Percentiles rank a stretch among this genome's conserved stretches.
Evolutionary conservation across 2,329 filamentous ascomycete genomes (phyloP).

Genomic region (Diplodia mutila): DNA sequence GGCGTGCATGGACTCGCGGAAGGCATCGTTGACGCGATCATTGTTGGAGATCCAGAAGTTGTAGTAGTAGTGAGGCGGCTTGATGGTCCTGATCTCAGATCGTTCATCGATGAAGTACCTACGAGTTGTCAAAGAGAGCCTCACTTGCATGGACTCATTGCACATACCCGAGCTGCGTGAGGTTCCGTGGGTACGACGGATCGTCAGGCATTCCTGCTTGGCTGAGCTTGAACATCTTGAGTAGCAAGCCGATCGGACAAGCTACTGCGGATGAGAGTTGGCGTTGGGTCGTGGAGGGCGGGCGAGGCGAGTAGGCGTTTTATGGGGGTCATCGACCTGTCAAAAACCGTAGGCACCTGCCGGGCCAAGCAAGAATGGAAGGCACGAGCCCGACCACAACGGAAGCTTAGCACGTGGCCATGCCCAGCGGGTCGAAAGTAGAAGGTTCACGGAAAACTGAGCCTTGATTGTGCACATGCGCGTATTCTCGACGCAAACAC

Average conservation of each 20-base stretch:
- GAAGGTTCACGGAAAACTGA: too few species aligned
- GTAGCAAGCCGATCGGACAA: not conserved
- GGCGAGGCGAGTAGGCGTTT: not conserved
- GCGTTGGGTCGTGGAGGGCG: not conserved
- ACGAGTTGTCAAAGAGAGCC: conserved; percentile 17
- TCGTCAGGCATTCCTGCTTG: conserved; percentile 73
- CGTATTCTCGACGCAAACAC: too few species aligned
- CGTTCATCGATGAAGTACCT: conserved; percentile 79
- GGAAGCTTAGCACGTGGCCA: too few species aligned
- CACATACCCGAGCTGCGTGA: conserved; percentile 73
- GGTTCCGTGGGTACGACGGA: conserved; percentile 64
- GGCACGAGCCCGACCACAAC: too few species aligned
- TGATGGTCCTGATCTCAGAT: conserved; percentile 74
- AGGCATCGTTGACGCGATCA: conserved; percentile 74
- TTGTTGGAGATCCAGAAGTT: conserved; percentile 75
- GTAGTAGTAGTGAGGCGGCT: conserved; percentile 70
- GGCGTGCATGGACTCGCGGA: conserved; percentile 70
- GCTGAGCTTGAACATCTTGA: conserved; percentile 74
- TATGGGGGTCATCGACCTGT: not conserved
- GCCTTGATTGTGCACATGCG: too few species aligned
- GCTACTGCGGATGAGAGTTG: not conserved
- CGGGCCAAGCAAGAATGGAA: not conserved
- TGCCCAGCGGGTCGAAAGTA: too few species aligned
- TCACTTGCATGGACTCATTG: not conserved
- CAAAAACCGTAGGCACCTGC: not conserved